These are phyloP conservation scores for Hirschfeldia incana DNA, from an alignment of 345 rosid genomes.

Conservation along the genomic window DNA sequence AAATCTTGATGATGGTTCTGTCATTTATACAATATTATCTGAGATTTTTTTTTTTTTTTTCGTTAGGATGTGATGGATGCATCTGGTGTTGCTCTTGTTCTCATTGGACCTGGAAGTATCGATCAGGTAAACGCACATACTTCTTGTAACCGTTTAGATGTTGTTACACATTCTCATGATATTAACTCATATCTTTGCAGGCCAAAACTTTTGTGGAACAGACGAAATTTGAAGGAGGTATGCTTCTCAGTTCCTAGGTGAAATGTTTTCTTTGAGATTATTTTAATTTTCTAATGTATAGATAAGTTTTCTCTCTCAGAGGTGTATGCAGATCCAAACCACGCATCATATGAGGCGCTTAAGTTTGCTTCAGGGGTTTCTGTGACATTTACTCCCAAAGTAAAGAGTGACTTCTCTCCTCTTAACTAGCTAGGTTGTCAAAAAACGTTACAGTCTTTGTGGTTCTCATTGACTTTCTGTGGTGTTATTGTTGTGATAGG, in stretches of 20 bases:
- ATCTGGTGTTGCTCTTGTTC: constrained; percentile 70
- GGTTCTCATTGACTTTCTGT: constrained; percentile 1
- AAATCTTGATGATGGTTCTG: no score
- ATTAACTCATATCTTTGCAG: constrained; percentile 47
- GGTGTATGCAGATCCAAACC: constrained; percentile 93
- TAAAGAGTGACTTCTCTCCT: constrained; percentile 37
- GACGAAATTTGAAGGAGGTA: constrained; percentile 91
- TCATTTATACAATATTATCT: background rate
- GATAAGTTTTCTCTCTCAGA: constrained; percentile 49
- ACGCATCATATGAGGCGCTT: constrained; percentile 72
- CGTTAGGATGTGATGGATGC: constrained; percentile 76
- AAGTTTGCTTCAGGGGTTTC: constrained; percentile 74
- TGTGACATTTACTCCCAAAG: constrained; percentile 84
- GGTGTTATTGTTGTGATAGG: constrained; percentile 38
- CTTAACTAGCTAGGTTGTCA: background rate
- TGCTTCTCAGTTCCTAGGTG: constrained; percentile 9
- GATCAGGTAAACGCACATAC: constrained; percentile 58
- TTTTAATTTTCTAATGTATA: constrained; percentile 16
- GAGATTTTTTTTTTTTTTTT: constrained; percentile 7
- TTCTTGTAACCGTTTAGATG: background rate
- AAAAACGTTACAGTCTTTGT: background rate
- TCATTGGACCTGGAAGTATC: constrained; percentile 85
- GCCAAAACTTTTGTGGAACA: constrained; percentile 77
- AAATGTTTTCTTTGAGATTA: constrained; percentile 9
- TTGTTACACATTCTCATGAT: background rate